Evolutionary conservation across 768 basidiomycete genomes (phyloP).

Genomic region (Piloderma croceum): DNA sequence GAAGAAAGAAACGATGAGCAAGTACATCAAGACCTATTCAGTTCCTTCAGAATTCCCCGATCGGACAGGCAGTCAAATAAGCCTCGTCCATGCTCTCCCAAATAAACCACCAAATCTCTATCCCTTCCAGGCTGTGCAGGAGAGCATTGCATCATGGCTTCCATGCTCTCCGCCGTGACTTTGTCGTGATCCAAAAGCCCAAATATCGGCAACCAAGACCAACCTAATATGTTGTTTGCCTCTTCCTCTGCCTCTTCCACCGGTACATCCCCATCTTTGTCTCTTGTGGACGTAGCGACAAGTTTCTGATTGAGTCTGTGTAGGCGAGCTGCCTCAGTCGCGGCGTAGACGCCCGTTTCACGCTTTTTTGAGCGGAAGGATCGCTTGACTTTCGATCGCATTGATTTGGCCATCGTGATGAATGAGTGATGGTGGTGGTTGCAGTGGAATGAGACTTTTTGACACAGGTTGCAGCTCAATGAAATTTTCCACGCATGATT

Average conservation of each 20-base stretch:
- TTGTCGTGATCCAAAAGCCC: slow-evolving; percentile 55
- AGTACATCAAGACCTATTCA: slow-evolving; percentile 22
- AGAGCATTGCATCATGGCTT: slow-evolving; percentile 22
- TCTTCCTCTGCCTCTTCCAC: slow-evolving; percentile 29
- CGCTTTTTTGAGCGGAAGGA: slow-evolving; percentile 74
- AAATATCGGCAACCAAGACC: slow-evolving; percentile 52
- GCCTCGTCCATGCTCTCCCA: background rate
- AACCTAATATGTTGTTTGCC: slow-evolving; percentile 47
- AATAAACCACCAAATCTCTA: background rate
- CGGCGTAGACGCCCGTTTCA: slow-evolving; percentile 69
- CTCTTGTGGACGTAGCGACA: slow-evolving; percentile 37
- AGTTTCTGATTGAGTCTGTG: slow-evolving; percentile 69
- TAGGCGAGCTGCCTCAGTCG: slow-evolving; percentile 69
- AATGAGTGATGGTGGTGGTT: slow-evolving; percentile 15
- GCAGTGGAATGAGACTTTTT: too few relatives aligned
- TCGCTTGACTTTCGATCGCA: slow-evolving; percentile 77
- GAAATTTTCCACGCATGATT: slow-evolving; percentile 1
- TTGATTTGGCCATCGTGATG: slow-evolving; percentile 70
- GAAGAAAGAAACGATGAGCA: slow-evolving; percentile 18
- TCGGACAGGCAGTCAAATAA: too few relatives aligned
- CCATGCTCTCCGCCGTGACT: slow-evolving; percentile 48
- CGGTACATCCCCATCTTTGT: slow-evolving; percentile 30
- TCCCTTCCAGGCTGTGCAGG: background rate
- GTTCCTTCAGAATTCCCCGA: too few relatives aligned
- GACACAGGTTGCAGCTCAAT: slow-evolving; percentile 13